These are phyloP conservation scores for Tricholoma sp. DNA, from an alignment of 768 basidiomycete genomes.

Conservation along the genomic window DNA sequence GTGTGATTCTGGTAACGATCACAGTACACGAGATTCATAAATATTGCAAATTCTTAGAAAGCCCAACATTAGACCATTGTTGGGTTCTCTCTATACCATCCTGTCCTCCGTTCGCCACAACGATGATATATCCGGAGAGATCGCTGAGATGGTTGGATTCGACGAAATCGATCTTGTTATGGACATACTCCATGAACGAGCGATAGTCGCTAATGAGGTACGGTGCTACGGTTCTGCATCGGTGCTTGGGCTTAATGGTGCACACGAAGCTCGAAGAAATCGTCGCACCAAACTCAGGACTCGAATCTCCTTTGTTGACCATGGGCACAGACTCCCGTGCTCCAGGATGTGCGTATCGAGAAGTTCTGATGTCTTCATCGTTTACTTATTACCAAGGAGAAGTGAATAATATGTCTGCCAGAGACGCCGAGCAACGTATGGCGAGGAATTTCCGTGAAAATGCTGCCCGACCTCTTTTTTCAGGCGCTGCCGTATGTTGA, in stretches of 20 bases:
- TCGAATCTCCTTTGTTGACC: not conserved
- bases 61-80: slow-evolving; percentile 19
- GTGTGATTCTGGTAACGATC: slow-evolving; percentile 10
- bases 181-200: slow-evolving; percentile 61
- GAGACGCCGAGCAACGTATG: slow-evolving; percentile 55
- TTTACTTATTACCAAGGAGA: not conserved
- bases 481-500: slow-evolving; percentile 43
- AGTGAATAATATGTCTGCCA: slow-evolving; percentile 27
- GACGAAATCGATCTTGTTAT: slow-evolving; percentile 77
- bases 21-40: not conserved
- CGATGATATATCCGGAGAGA: slow-evolving; percentile 72
- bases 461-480: slow-evolving; percentile 62
- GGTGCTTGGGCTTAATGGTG: not conserved
- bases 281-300: not conserved
- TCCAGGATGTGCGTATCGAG: not conserved
- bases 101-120: slow-evolving; percentile 48
- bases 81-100: slow-evolving; percentile 27
- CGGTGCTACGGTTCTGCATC: not conserved
- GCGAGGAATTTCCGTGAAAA: slow-evolving; percentile 56
- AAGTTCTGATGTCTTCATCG: not conserved
- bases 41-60: slow-evolving; percentile 16
- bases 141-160: slow-evolving; percentile 80
- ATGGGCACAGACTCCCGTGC: not conserved
- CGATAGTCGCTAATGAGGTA: slow-evolving; percentile 45
- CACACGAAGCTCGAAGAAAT: not conserved